Evolutionary conservation across 169 alveolate species (phyloP).

Genomic region (Eimeria sp.): DNA sequence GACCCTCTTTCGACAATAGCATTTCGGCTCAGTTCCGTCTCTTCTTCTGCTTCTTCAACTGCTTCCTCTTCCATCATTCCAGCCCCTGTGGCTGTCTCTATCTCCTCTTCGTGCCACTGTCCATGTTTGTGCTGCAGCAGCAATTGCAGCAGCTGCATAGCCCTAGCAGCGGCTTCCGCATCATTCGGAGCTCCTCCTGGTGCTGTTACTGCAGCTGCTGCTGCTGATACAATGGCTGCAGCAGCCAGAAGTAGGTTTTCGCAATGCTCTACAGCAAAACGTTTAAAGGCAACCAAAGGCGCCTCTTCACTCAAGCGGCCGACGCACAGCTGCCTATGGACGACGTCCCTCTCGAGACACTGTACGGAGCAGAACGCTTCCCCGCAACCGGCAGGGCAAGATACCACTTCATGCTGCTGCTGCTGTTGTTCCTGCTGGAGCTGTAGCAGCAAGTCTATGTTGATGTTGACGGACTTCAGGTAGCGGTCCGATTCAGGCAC

Average conservation of each 20-base stretch:
- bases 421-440: conserved; percentile 22
- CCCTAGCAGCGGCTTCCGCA: not conserved
- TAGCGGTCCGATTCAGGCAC: conserved; percentile 8
- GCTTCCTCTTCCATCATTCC: conserved; percentile 20
- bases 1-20: conserved; percentile 38
- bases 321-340: conserved; percentile 49
- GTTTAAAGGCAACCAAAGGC: conserved; percentile 36
- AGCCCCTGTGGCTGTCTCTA: not conserved
- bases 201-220: conserved; percentile 50
- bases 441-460: conserved; percentile 21
- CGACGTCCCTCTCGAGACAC: conserved; percentile 17
- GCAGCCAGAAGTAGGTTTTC: conserved; percentile 57
- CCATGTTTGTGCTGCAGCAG: conserved; percentile 59
- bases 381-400: conserved; percentile 70
- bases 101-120: conserved; percentile 30
- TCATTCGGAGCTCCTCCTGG: not conserved
- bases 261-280: conserved; percentile 49
- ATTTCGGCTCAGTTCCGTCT: not conserved
- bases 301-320: conserved; percentile 49
- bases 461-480: conserved; percentile 19
- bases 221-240: conserved; percentile 61
- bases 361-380: conserved; percentile 41
- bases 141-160: conserved; percentile 53
- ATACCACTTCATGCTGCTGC: not conserved
- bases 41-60: conserved; percentile 27